These are phyloP conservation scores for Aspergillus ostianus DNA, from an alignment of 495 filamentous ascomycete genomes.

Conservation along the genomic window DNA sequence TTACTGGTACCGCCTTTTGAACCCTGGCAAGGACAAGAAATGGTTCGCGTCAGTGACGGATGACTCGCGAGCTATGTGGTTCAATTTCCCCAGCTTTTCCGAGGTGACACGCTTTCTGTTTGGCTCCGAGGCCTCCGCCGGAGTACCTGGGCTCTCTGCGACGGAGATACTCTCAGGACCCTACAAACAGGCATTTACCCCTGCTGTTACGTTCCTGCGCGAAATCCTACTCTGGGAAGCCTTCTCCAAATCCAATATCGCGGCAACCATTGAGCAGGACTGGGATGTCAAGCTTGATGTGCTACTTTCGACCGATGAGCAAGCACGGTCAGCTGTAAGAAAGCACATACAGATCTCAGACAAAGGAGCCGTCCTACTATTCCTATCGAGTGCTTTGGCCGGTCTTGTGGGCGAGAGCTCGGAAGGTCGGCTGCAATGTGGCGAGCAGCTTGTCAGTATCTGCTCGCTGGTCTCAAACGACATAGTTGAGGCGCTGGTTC, in stretches of 20 bases:
- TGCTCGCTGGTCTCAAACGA: constrained; percentile 59
- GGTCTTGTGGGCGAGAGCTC: constrained; percentile 53
- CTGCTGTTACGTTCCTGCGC: constrained; percentile 68
- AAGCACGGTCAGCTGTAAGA: constrained; percentile 57
- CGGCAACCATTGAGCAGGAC: constrained; percentile 66
- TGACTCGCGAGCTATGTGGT: constrained; percentile 31
- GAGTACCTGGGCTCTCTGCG: constrained; percentile 21
- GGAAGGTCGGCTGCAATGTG: constrained; percentile 52
- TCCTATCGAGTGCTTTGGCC: constrained; percentile 55
- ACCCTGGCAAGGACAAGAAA: constrained; percentile 43
- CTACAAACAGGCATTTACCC: constrained; percentile 46
- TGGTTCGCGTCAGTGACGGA: constrained; percentile 16
- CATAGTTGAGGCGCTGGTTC: constrained; percentile 49
- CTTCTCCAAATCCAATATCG: constrained; percentile 48
- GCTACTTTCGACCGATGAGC: constrained; percentile 61
- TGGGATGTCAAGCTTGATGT: constrained; percentile 82
- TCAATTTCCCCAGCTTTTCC: constrained; percentile 46
- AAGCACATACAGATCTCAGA: constrained; percentile 40
- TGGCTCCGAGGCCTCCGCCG: constrained; percentile 20
- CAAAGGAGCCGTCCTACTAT: constrained; percentile 32
- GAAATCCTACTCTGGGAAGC: constrained; percentile 73
- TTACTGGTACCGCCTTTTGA: constrained; percentile 71
- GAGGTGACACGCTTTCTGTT: constrained; percentile 36
- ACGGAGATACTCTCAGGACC: constrained; percentile 31
- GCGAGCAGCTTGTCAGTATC: constrained; percentile 63